phyloP scores from a whole-genome alignment of 2,329 filamentous ascomycete genomes.

The Trichoderma koningii region DNA sequence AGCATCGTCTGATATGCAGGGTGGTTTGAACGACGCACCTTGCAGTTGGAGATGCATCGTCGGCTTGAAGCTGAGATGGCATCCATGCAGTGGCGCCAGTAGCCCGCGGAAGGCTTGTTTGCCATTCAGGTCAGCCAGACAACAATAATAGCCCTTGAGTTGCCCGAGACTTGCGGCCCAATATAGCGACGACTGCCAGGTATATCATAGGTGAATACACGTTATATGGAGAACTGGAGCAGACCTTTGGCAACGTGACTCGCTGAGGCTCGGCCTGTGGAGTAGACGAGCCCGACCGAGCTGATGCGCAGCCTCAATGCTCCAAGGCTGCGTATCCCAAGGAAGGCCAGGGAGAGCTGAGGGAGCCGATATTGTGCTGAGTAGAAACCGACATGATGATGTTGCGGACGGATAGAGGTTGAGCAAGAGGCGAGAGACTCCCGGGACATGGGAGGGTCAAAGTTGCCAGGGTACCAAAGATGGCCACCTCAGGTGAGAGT shows the following conservation, averaged over 20 bases:
- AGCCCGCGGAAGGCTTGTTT: not conserved
- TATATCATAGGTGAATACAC: not conserved
- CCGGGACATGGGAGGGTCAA: not conserved
- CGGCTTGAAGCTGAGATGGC: not conserved
- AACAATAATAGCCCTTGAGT: not conserved
- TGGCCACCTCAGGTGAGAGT: constrained; percentile 7
- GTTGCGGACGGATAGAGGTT: not conserved
- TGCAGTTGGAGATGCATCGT: too few relatives aligned
- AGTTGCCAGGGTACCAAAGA: not conserved
- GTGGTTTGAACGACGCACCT: not conserved
- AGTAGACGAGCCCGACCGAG: constrained; percentile 20
- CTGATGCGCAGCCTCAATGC: constrained; percentile 19
- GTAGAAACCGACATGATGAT: constrained; percentile 10
- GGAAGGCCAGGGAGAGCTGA: constrained; percentile 3
- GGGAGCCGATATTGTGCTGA: constrained; percentile 13
- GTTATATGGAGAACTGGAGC: not conserved
- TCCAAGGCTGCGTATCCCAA: not conserved
- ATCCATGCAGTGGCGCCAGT: not conserved
- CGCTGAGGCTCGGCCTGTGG: constrained; percentile 10
- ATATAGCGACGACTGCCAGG: not conserved
- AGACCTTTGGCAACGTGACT: constrained; percentile 15
- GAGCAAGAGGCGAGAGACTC: constrained; percentile 1
- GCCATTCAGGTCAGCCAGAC: not conserved
- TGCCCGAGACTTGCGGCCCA: not conserved
- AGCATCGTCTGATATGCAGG: constrained; percentile 7